Percentiles rank a stretch among this genome's conserved stretches.
These are phyloP conservation scores for Nicotiana paniculata DNA, from an alignment of 257 asterid species.

Conservation along the genomic window DNA sequence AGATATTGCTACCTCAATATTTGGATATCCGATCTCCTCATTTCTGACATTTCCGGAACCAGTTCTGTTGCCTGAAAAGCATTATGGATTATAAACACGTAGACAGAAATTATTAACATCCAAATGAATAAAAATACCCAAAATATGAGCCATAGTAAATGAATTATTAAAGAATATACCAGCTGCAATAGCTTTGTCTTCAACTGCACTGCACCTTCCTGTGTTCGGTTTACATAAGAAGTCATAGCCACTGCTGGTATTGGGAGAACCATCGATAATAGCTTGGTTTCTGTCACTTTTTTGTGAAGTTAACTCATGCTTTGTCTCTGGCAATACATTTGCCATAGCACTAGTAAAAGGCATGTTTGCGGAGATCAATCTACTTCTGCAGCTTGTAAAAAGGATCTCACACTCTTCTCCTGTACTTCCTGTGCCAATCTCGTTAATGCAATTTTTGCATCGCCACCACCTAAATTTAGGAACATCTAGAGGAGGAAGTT, in stretches of 20 bases:
- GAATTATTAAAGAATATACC: not conserved
- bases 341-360: not conserved
- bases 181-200: not conserved
- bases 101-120: not conserved
- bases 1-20: not conserved
- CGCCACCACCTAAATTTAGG: conserved; percentile 75
- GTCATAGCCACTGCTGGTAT: not conserved
- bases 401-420: not conserved
- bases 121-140: not conserved
- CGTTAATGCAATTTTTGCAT: conserved; percentile 36
- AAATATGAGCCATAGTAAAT: not conserved
- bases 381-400: not conserved
- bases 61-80: conserved; percentile 5
- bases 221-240: not conserved
- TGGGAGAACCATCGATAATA: not conserved
- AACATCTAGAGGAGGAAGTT: conserved; percentile 42
- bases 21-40: not conserved
- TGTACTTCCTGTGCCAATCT: conserved; percentile 8
- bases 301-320: not conserved
- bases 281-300: not conserved
- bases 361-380: not conserved
- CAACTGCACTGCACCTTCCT: not conserved
- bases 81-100: not conserved
- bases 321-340: conserved; percentile 1
- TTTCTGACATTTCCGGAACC: conserved; percentile 6